phyloP scores from a whole-genome alignment of 805 yeast species.

The Kodamaea nitidulidarum region DNA sequence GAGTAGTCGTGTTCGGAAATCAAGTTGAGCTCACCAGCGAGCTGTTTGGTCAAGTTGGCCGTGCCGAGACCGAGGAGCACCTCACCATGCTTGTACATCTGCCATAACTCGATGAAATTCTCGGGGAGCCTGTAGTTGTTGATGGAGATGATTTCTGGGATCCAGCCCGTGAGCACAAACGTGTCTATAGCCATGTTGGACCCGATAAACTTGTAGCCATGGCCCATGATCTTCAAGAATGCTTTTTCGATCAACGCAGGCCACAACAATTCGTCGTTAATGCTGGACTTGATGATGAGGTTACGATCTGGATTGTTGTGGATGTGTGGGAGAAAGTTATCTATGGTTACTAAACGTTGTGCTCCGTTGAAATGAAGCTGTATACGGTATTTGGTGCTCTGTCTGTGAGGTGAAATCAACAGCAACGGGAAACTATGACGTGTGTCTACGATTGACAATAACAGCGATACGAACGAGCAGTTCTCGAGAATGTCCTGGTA shows the following conservation, averaged over 20 bases:
- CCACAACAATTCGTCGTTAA: constrained; percentile 42
- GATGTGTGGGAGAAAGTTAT: constrained; percentile 43
- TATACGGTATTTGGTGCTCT: constrained; percentile 33
- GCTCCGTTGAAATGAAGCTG: constrained; percentile 51
- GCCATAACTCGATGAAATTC: constrained; percentile 18
- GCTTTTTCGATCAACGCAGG: constrained; percentile 81
- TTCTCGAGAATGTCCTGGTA: constrained; percentile 54
- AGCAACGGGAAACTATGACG: constrained; percentile 6
- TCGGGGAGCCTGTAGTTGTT: constrained; percentile 33
- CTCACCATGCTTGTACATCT: constrained; percentile 26
- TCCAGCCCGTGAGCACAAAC: constrained; percentile 62
- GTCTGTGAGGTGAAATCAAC: constrained; percentile 5
- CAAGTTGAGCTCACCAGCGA: constrained; percentile 35
- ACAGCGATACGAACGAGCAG: constrained; percentile 73
- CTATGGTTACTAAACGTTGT: constrained; percentile 43
- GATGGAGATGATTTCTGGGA: constrained; percentile 54
- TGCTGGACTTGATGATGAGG: constrained; percentile 34
- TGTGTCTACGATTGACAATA: constrained; percentile 45
- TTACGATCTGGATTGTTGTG: constrained; percentile 17
- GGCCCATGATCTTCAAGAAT: constrained; percentile 53
- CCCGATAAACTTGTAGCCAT: constrained; percentile 62
- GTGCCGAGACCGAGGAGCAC: constrained; percentile 68
- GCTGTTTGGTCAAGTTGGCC: constrained; percentile 36
- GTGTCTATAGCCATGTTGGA: constrained; percentile 75
- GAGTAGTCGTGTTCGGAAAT: constrained; percentile 70